These are phyloP conservation scores for Platismatia glauca DNA, from an alignment of 495 filamentous ascomycete genomes.

Conservation along the genomic window DNA sequence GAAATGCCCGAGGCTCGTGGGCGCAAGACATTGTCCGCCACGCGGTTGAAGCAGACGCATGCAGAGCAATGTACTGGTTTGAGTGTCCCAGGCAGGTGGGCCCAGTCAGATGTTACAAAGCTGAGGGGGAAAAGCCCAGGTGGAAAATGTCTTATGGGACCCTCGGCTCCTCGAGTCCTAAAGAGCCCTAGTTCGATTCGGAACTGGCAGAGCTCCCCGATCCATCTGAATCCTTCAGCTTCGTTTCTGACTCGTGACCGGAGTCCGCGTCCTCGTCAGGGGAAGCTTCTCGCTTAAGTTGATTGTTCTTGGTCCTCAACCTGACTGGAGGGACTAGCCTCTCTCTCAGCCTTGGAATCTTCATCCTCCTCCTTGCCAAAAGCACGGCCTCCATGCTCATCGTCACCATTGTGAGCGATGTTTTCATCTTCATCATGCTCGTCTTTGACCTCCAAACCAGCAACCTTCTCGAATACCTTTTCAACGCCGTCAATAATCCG, in stretches of 20 bases:
- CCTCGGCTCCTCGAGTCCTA: too few relatives aligned
- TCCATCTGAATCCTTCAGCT: background rate
- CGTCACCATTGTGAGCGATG: background rate
- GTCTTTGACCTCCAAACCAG: slow-evolving; percentile 19
- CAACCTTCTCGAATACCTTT: slow-evolving; percentile 14
- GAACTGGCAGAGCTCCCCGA: background rate
- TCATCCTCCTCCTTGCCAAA: background rate
- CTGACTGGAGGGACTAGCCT: background rate
- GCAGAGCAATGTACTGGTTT: background rate
- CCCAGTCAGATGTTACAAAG: too few relatives aligned
- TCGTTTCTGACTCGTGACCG: background rate
- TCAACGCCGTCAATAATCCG: slow-evolving; percentile 18
- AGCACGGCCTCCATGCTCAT: background rate
- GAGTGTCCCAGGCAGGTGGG: background rate
- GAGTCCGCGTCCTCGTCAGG: background rate
- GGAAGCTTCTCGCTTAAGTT: background rate
- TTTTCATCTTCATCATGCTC: slow-evolving; percentile 9
- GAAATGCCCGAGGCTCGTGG: background rate
- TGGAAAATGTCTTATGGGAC: too few relatives aligned
- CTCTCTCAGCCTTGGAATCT: background rate
- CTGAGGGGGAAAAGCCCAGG: too few relatives aligned
- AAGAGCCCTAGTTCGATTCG: background rate
- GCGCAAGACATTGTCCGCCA: background rate
- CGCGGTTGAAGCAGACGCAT: background rate
- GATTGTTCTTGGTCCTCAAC: background rate